Base-by-base conservation (phyloP, 805 yeast genomes). In the Candida silvatica region DNA sequence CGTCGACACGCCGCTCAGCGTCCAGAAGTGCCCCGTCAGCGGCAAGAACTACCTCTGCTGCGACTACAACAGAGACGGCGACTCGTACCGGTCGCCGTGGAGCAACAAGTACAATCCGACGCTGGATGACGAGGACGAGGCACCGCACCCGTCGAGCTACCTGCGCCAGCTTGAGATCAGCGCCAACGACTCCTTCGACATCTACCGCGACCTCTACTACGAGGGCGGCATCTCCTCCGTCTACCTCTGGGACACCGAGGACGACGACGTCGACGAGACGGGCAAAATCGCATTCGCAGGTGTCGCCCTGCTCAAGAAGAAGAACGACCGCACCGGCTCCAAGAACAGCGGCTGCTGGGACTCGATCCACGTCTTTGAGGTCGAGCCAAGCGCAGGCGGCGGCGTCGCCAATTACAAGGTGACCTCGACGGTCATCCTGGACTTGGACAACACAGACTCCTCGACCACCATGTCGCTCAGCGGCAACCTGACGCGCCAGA, bases 61-160 rank as follows among this genome's bases (percentile, higher is more conserved):
- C 60, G 98, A 90, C 56, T 90, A 90, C 56, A 90, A 90, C 59
- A 71, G 98, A 46, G 98, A 90, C 52, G 88, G 94, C 6, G 97
- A 90, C 58, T 78, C 88, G 16, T 83, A 71, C 59, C 70, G 97
- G 47, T 83, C 95, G 0, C 98, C 97, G 5, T 87, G 90, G 86
- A 70, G 85, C 16, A 86, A 86, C 53, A 66, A 67, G 41, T 90
- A 83, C 59, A 71, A 67, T 42, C 81, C 83, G 0, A 39, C 35
- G 5, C 47, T 60, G 6, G 54, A 64, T 5, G 78, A 69, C 34
- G 80, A 69, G 33, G 43, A 34, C 16, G 92, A 84, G 17, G 83
- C 86, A 3, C 87, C 92, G 7, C 76, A 64, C 45, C 96, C 97
- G 8, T 69, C 83, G 3, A 60, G 60, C 2, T 59, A 60, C 17